Percentiles rank a stretch among this genome's conserved stretches.
Evolutionary conservation across 352 stramenopile genomes (phyloP).

Genomic region (Globisporangium canariense): DNA sequence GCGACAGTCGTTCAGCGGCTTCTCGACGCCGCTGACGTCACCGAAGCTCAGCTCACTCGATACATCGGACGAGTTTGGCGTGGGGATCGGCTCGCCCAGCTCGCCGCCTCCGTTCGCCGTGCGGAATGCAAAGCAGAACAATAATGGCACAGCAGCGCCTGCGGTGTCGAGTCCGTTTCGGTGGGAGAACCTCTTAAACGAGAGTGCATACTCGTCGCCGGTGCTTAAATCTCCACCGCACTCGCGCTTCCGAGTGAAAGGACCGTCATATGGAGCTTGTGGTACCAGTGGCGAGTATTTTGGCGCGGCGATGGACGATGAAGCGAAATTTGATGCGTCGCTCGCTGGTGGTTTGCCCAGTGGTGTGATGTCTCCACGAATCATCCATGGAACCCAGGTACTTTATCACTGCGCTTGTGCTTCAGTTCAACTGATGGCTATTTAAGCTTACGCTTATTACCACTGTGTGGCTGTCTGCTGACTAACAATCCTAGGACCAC

Average conservation of each 20-base stretch:
- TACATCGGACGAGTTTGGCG: slow-evolving; percentile 48
- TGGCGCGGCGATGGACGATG: slow-evolving; percentile 29
- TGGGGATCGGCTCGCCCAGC: slow-evolving; percentile 35
- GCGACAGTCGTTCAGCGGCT: slow-evolving; percentile 42
- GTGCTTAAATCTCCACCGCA: slow-evolving; percentile 48
- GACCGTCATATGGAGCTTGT: neutral
- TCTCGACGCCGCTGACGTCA: slow-evolving; percentile 54
- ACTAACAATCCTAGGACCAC: slow-evolving; percentile 13
- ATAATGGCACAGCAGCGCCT: neutral
- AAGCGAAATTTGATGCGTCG: slow-evolving; percentile 24
- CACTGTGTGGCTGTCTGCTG: neutral
- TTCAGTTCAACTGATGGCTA: too few species aligned
- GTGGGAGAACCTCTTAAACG: slow-evolving; percentile 65
- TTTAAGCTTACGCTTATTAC: too few species aligned
- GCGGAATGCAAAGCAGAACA: slow-evolving; percentile 9
- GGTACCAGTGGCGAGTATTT: slow-evolving; percentile 22
- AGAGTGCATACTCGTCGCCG: slow-evolving; percentile 54
- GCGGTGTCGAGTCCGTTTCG: slow-evolving; percentile 44
- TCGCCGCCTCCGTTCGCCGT: slow-evolving; percentile 77
- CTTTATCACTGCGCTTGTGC: too few species aligned
- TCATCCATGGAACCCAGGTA: slow-evolving; percentile 38
- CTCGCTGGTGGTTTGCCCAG: slow-evolving; percentile 26
- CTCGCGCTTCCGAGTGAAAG: slow-evolving; percentile 4
- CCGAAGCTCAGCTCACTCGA: slow-evolving; percentile 56
- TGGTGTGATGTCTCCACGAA: slow-evolving; percentile 39